Evolutionary conservation across 345 rosid genomes (phyloP), one percentile per base, ranked within the genome.

Genomic region (Microthlaspi erraticum): DNA sequence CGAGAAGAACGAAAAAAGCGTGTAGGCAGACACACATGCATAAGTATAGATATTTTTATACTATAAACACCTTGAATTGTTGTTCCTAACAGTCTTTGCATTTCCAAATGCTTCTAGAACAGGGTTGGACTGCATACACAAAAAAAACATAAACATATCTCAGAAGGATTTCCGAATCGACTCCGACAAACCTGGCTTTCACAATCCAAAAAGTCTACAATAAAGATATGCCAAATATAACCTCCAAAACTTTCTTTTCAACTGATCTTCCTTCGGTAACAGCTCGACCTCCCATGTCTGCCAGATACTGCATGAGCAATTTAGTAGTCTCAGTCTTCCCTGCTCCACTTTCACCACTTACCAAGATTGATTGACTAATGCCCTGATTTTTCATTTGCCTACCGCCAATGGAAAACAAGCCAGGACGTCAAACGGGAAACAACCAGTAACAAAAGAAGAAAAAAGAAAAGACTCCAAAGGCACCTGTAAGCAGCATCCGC

Each of bases 231-330:
- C 18, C 23, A 69, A 61, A 19, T 16, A 32, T 81, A 80, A 93
- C 99, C 97, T 94, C 99, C 68, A 94, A 81, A 64, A 91, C 99
- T 86, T 94, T 84, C 83, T 94, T 93, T 76, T 94, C 99, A 51
- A 94, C 97, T 71, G 86, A 81, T 66, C 99, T 86, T 66, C 95
- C 97, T 75, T 94, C 99, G 9, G 87, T 70, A 60, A 77, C 97
- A 82, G 96, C 95, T 81, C 97, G 86, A n/a, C 99, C 99, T 75
- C 99, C 98, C 97, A 94, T 94, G 77, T 84, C 90, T 50, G 99
- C 99, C 72, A 94, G 97, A 80, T 94, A 91, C 4, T 84, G 87
- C 99, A 94, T 94, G 54, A 94, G 95, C 83, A 80, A 81, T 77
- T 93, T 94, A 37, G 99, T 94, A 74, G 93, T 94, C 82, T 94